A percentile compares a stretch with the other conserved stretches of the same genome.
These are phyloP conservation scores for Blastomyces parvus DNA, from an alignment of 2,329 filamentous ascomycete species.

Conservation along the genomic window DNA sequence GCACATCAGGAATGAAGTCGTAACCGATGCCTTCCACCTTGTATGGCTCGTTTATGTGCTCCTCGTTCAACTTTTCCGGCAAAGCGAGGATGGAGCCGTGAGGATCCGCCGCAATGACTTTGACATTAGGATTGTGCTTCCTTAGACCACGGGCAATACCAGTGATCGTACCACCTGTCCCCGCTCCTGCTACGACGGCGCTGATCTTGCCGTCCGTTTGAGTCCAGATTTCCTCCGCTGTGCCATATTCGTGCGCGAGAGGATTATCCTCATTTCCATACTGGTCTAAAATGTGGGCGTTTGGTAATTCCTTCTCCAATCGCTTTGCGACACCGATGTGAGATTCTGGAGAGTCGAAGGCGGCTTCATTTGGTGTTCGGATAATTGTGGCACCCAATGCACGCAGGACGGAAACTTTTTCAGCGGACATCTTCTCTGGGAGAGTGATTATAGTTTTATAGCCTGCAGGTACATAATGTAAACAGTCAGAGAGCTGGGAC, in stretches of 20 bases:
- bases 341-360: slow-evolving; percentile 87
- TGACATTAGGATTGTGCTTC: slow-evolving; percentile 78
- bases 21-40: slow-evolving; percentile 99
- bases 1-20: slow-evolving; percentile 92
- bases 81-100: slow-evolving; percentile 83
- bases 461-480: slow-evolving; percentile 29
- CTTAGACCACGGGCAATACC: slow-evolving; percentile 74
- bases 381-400: slow-evolving; percentile 96
- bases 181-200: slow-evolving; percentile 80
- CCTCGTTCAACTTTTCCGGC: slow-evolving; percentile 68
- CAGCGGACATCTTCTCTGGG: slow-evolving; percentile 97
- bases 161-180: slow-evolving; percentile 91
- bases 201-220: slow-evolving; percentile 78
- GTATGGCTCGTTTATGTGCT: slow-evolving; percentile 72
- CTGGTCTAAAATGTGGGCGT: slow-evolving; percentile 94
- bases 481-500: neutral
- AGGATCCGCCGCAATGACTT: slow-evolving; percentile 86
- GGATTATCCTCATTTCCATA: slow-evolving; percentile 91
- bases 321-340: slow-evolving; percentile 91
- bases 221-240: slow-evolving; percentile 90
- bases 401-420: slow-evolving; percentile 91
- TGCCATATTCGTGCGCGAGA: slow-evolving; percentile 83
- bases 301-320: slow-evolving; percentile 89
- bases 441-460: slow-evolving; percentile 99
- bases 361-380: slow-evolving; percentile 88